Evolutionary conservation across 192 early-diverging fungal genomes (phyloP).

Genomic region (Linnemannia schmuckeri): DNA sequence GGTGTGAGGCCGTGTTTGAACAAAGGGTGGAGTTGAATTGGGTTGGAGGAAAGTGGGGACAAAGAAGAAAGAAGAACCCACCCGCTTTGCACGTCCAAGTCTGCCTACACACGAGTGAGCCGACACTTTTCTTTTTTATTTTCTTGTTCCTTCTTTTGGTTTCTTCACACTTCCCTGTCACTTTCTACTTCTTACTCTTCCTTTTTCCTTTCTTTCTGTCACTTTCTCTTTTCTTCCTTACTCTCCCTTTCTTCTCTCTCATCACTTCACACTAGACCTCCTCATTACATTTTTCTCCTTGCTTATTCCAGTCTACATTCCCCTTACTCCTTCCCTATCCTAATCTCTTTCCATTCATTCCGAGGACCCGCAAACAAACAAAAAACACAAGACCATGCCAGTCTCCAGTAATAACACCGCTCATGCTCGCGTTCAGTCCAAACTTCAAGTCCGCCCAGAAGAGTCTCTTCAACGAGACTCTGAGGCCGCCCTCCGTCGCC

Average conservation of each 20-base stretch:
- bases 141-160: neutral
- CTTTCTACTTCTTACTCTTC: neutral
- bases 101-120: neutral
- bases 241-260: neutral
- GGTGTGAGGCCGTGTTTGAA: neutral
- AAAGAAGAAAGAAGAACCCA: neutral
- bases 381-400: neutral
- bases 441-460: conserved; percentile 39
- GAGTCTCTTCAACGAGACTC: conserved; percentile 24
- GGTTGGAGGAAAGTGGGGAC: neutral
- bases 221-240: neutral
- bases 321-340: neutral
- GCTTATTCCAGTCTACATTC: neutral
- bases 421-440: conserved; percentile 28
- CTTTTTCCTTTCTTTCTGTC: neutral
- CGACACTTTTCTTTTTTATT: neutral
- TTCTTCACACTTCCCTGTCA: neutral
- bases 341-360: neutral
- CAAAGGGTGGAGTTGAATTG: neutral
- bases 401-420: neutral
- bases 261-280: neutral
- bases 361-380: conserved; percentile 13
- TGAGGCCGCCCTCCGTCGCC: conserved; percentile 6
- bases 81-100: neutral
- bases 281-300: neutral